Base-by-base conservation (phyloP, 2,329 filamentous ascomycete species). In the Monilinia fructigena region DNA sequence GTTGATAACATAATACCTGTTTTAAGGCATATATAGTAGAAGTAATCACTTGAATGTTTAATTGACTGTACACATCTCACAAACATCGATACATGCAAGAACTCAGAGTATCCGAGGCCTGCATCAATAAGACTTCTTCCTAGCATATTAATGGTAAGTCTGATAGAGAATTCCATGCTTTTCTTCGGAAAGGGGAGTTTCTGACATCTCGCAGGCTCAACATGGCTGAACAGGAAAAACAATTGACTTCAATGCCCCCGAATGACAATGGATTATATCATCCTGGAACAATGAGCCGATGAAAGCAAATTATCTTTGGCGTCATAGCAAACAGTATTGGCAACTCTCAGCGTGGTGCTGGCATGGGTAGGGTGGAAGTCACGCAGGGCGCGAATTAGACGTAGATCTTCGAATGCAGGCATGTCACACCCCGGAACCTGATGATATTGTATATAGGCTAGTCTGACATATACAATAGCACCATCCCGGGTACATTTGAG, bases 161-260 rank as follows among this genome's bases (percentile, higher is more conserved):
- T 6, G 18, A 18, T 35, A 26, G 11, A 31, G 6, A 4, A n/a
- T 48, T 4, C 40, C 18, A n/a, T 23, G 16, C 18, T 4, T 7
- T 12, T 48, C 1, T 48, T 10, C 28, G 18, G 20, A 26, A 47
- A 48, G 3, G 16, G 26, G n/a, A 20, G n/a, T 26, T 12, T 31
- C 55, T 59, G 26, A 59, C 18, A 20, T 35, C 2, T 26, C 14
- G 3, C 28, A 59, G 42, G 40, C 42, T 47, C 55, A 16, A 53
- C 47, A 23, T n/a, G 55, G n/a, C 26, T 35, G 14, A 23, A 31
- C 18, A 3, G 3, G 11, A 8, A n/a, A 35, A 35, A n/a, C 11
- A 6, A 59, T 35, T 59, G 42, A 35, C 55, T 59, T 59, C 55
- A 48, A 59, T 59, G 42, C 7, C 45, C 31, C 20, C 55, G 12